Evolutionary conservation across 1,284 basidiomycete species (phyloP).

Genomic region (Trametes hirsuta): DNA sequence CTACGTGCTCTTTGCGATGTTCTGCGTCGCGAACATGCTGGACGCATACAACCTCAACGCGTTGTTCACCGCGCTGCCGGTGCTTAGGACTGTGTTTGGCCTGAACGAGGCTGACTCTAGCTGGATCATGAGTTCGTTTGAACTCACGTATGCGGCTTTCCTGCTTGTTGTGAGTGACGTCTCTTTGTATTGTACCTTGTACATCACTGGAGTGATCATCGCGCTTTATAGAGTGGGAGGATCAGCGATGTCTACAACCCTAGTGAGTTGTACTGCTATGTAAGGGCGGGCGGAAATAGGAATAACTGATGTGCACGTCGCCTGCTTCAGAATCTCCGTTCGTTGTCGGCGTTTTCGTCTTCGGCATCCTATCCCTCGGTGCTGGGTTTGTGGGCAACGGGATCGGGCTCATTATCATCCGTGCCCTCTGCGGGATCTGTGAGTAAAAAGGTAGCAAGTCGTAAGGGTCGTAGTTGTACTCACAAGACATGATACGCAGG

Average conservation of each 20-base stretch:
- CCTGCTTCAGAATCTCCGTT: constrained; percentile 25
- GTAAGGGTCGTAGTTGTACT: not conserved
- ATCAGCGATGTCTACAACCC: constrained; percentile 40
- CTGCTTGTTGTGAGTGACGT: constrained; percentile 29
- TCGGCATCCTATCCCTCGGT: constrained; percentile 35
- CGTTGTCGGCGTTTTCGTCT: constrained; percentile 30
- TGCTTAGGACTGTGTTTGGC: constrained; percentile 1
- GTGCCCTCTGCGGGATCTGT: constrained; percentile 32
- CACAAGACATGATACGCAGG: constrained; percentile 12
- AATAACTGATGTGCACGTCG: constrained; percentile 18
- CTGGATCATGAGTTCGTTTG: constrained; percentile 42
- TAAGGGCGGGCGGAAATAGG: not conserved
- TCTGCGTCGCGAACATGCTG: constrained; percentile 41
- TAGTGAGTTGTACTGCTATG: constrained; percentile 29
- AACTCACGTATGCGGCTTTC: constrained; percentile 42
- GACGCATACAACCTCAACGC: constrained; percentile 40
- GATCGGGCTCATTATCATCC: constrained; percentile 38
- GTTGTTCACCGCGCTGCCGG: constrained; percentile 38
- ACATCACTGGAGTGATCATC: not conserved
- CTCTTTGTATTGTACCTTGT: not conserved
- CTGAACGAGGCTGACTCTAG: constrained; percentile 30
- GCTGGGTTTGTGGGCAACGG: constrained; percentile 36
- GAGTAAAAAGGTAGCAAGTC: not conserved
- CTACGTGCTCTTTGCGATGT: constrained; percentile 31
- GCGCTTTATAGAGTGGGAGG: constrained; percentile 34